Conservation (phyloP, 2,329 filamentous ascomycete genomes). For the Sporothrix euskadiensis region DNA sequence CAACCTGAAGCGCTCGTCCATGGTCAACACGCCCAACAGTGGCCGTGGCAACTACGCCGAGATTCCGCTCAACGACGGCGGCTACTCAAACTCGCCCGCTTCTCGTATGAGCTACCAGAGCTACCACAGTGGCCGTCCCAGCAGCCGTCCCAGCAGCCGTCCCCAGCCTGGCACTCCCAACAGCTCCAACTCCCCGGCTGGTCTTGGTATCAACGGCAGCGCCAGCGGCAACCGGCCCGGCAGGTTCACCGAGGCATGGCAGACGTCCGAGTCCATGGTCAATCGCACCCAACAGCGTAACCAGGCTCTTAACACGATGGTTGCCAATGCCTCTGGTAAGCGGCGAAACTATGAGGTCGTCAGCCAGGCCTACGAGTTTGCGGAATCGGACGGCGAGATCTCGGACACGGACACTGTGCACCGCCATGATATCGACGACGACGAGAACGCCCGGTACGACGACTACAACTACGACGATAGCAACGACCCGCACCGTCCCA, state of each 20-base stretch:
- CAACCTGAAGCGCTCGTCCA: slow-evolving; percentile 50
- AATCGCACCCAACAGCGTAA: slow-evolving; percentile 57
- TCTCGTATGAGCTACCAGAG: slow-evolving; percentile 16
- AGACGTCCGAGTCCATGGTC: slow-evolving; percentile 55
- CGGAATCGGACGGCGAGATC: slow-evolving; percentile 33
- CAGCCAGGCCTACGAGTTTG: slow-evolving; percentile 46
- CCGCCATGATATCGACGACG: slow-evolving; percentile 42
- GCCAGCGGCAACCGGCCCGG: slow-evolving; percentile 43
- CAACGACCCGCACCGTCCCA: slow-evolving; percentile 45
- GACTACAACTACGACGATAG: slow-evolving; percentile 35
- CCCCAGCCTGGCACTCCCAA: slow-evolving; percentile 11
- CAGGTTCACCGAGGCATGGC: slow-evolving; percentile 58
- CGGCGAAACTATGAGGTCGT: slow-evolving; percentile 51
- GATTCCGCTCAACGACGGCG: slow-evolving; percentile 48
- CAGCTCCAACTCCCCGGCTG: slow-evolving; percentile 1
- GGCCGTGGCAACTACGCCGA: slow-evolving; percentile 52
- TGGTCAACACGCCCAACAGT: slow-evolving; percentile 33
- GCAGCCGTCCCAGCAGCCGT: slow-evolving; percentile 20
- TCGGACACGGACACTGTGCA: slow-evolving; percentile 44
- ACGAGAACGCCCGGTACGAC: slow-evolving; percentile 40
- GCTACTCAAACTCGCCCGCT: slow-evolving; percentile 35
- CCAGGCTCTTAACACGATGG: slow-evolving; percentile 43
- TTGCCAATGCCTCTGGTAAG: slow-evolving; percentile 39
- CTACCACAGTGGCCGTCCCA: slow-evolving; percentile 19
- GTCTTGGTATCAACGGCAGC: slow-evolving; percentile 1